Evolutionary conservation across 1,139 yeast species (phyloP), one percentile per base, ranked within the genome.

Genomic region (Yamadazyma jaroonii): DNA sequence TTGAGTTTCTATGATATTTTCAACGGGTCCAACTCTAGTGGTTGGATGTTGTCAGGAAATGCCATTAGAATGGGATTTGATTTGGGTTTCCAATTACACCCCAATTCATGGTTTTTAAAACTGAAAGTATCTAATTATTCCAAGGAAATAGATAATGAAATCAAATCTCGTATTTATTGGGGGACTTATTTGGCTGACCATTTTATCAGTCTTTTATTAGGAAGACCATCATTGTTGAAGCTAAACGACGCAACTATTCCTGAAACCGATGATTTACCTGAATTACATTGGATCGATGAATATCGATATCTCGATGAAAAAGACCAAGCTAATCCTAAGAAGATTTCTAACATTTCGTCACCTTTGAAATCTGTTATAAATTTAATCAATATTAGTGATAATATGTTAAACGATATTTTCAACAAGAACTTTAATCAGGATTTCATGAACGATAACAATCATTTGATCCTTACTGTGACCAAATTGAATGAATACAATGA

Each of bases 151-250:
- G 81, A 77, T 50, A 66, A 74, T 10, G 77, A 73, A 30, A 79
- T 80, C 40, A 62, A 83, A 44, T 71, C 79, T 31, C 60, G 86
- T 44, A 76, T 80, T 8, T 80, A 77, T 52, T 80, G 86, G 86
- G 85, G 86, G 2, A 72, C 81, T 38, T 80, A 75, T 49, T 64
- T 79, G 44, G 82, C 84, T 3, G 86, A 80, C 50, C 83, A 79
- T 49, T 77, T 79, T 47, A 75, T 79, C 21, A 73, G 81, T 52
- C 57, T 79, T 35, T 61, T 79, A 36, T 54, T 79, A 36, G 85
- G 86, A 2, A 56, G 85, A 34, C 82, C 84, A 0, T 72, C 82
- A 0, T 60, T 77, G 2, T 58, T 80, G 41, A 77, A 78, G 45
- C 62, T 74, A 35, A 69, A 74, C 29, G 83, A 80, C 49, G 77